Evolutionary conservation across 164 flowering plant species (phyloP), one percentile per base, ranked within the genome.

Genomic region (Stephania japonica): DNA sequence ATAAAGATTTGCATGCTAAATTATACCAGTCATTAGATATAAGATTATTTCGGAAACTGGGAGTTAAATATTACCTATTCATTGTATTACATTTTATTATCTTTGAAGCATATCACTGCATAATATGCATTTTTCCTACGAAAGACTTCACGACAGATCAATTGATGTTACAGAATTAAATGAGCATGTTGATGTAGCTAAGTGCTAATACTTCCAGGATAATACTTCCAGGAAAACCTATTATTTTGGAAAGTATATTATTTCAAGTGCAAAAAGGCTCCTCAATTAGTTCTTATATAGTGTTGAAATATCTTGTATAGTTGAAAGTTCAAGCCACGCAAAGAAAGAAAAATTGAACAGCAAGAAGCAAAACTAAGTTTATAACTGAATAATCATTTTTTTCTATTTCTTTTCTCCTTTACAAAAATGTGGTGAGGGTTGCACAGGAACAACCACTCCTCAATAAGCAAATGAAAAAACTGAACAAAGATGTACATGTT

Each of bases 361-460:
- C 12, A 47, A 53, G 61, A 53, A n/a, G 19, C 61, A 53, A 16
- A 47, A 53, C n/a, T 19, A 53, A 53, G 61, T 16, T 16, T 53
- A 53, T n/a, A n/a, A 53, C 6, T 21, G 61, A 53, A 53, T 53
- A 18, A 14, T 53, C 61, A 27, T 27, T 53, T 53, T 53, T 6
- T 13, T 5, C 21, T 53, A 16, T 53, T 53, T 53, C 61, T 53
- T 18, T 16, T 21, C 6, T 53, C 21, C 61, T 18, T 16, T 53
- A 53, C 61, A 53, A 53, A 53, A 53, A 53, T 65, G 18, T 38
- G 10, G 25, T 63, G 66, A 27, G 66, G 66, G 66, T 63, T 63
- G 66, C 66, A 23, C 10, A 63, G 66, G 66, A 63, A 63, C 66
- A 63, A 63, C 66, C 66, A 23, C 66, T 63, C 66, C 66, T 63